Percentiles rank a stretch among this genome's conserved stretches.
Conservation (phyloP, 495 filamentous ascomycete genomes). For the Penicillium daleae region DNA sequence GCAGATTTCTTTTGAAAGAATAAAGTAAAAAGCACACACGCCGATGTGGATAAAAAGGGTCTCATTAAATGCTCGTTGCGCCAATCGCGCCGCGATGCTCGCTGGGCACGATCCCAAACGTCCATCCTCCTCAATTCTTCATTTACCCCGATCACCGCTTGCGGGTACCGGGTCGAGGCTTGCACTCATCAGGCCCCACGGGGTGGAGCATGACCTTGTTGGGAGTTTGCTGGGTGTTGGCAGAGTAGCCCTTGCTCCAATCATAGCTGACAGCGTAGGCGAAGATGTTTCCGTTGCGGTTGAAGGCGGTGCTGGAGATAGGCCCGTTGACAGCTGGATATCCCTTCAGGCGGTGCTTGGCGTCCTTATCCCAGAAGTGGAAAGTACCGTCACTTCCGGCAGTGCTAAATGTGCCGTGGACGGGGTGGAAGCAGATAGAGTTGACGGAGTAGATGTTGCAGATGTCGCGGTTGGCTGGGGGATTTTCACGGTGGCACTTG, state of each 20-base stretch:
- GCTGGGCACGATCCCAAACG: background rate
- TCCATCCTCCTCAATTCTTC: slow-evolving; percentile 9
- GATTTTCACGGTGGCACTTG: slow-evolving; percentile 86
- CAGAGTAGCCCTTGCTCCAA: slow-evolving; percentile 87
- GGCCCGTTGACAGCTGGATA: slow-evolving; percentile 83
- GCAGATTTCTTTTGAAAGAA: slow-evolving; percentile 16
- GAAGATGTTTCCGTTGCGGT: slow-evolving; percentile 75
- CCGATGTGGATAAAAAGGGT: slow-evolving; percentile 28
- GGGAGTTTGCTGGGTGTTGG: slow-evolving; percentile 67
- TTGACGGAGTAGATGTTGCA: slow-evolving; percentile 90
- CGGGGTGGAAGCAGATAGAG: slow-evolving; percentile 84
- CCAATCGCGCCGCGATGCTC: slow-evolving; percentile 19
- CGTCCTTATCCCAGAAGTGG: slow-evolving; percentile 89
- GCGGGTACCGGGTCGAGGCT: slow-evolving; percentile 71
- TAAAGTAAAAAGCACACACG: slow-evolving; percentile 24
- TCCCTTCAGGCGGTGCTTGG: slow-evolving; percentile 83
- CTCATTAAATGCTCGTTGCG: slow-evolving; percentile 41
- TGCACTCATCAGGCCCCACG: slow-evolving; percentile 76
- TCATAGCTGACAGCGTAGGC: slow-evolving; percentile 93
- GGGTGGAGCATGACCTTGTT: slow-evolving; percentile 90
- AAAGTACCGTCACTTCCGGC: slow-evolving; percentile 88
- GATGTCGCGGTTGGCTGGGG: slow-evolving; percentile 62
- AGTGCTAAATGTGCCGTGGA: slow-evolving; percentile 88
- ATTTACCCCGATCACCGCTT: slow-evolving; percentile 59
- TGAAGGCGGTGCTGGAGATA: slow-evolving; percentile 80